Conservation (phyloP, 2,329 filamentous ascomycete genomes). For the Acrocalymma vagum region DNA sequence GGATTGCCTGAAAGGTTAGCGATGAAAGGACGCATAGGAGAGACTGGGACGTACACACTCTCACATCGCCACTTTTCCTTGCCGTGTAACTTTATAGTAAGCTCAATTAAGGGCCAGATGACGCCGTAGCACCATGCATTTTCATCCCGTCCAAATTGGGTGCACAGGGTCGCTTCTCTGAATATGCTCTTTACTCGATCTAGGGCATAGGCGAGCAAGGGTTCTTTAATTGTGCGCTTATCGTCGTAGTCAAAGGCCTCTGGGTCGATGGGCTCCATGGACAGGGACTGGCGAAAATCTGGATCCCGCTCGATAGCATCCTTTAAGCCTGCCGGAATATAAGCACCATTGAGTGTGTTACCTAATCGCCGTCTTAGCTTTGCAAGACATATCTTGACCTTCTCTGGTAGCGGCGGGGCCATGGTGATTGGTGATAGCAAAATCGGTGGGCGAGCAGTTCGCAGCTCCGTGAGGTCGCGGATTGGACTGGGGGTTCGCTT, state of each 20-base stretch:
- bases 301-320: constrained; percentile 15
- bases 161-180: constrained; percentile 11
- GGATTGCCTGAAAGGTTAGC: constrained; percentile 21
- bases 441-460: constrained; percentile 16
- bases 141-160: constrained; percentile 13
- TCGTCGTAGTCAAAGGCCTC: constrained; percentile 12
- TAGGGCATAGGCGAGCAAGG: too few relatives aligned
- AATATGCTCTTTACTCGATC: constrained; percentile 18
- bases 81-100: constrained; percentile 17
- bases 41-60: constrained; percentile 18
- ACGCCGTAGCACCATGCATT: constrained; percentile 21
- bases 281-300: constrained; percentile 9
- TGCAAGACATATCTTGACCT: constrained; percentile 10
- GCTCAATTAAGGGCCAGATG: constrained; percentile 17
- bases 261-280: constrained; percentile 17
- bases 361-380: constrained; percentile 6
- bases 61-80: constrained; percentile 14
- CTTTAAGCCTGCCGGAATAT: constrained; percentile 12
- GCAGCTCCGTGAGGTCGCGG: constrained; percentile 15
- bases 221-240: constrained; percentile 3
- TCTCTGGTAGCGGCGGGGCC: constrained; percentile 8
- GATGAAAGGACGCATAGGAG: constrained; percentile 1
- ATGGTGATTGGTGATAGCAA: constrained; percentile 13
- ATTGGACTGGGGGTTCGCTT: constrained; percentile 15
- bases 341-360: constrained; percentile 10